Evolutionary conservation across 257 asterid genomes (phyloP).

Genomic region (Nicotiana noctiflora): DNA sequence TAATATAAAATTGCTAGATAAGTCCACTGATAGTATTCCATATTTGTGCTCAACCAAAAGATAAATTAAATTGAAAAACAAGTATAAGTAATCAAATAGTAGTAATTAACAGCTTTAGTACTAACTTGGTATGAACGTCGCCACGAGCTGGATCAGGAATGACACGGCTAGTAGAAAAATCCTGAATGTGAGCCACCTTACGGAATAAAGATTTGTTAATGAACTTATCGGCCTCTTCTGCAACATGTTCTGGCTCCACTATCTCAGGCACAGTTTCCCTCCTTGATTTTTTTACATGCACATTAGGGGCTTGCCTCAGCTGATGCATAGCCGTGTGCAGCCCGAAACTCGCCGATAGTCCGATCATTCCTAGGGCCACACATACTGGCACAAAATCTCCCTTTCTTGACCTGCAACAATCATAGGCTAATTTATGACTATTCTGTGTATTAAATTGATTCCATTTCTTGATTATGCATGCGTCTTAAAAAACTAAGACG

Average conservation of each 20-base stretch:
- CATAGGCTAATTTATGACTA: too few relatives aligned
- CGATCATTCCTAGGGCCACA: conserved; percentile 52
- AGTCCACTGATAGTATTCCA: neutral
- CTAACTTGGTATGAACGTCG: conserved; percentile 32
- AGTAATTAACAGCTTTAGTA: neutral
- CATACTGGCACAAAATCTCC: conserved; percentile 45
- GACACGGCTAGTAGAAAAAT: conserved; percentile 12
- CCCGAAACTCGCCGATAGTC: conserved; percentile 31
- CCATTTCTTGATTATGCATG: too few relatives aligned
- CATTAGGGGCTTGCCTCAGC: conserved; percentile 50
- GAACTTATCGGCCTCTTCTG: conserved; percentile 39
- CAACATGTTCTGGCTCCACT: conserved; percentile 55
- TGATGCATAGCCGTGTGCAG: conserved; percentile 43
- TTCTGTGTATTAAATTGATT: too few relatives aligned
- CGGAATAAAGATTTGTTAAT: conserved; percentile 50
- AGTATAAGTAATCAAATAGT: neutral
- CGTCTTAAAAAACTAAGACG: neutral
- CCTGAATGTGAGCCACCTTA: conserved; percentile 52
- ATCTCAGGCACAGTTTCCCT: conserved; percentile 62
- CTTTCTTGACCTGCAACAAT: conserved; percentile 24
- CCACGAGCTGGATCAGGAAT: conserved; percentile 25
- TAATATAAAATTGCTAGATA: neutral
- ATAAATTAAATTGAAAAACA: neutral
- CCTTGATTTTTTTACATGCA: conserved; percentile 44
- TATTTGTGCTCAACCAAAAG: too few relatives aligned